Conservation (phyloP, 192 early-diverging fungal genomes). For the Dispira parvispora region DNA sequence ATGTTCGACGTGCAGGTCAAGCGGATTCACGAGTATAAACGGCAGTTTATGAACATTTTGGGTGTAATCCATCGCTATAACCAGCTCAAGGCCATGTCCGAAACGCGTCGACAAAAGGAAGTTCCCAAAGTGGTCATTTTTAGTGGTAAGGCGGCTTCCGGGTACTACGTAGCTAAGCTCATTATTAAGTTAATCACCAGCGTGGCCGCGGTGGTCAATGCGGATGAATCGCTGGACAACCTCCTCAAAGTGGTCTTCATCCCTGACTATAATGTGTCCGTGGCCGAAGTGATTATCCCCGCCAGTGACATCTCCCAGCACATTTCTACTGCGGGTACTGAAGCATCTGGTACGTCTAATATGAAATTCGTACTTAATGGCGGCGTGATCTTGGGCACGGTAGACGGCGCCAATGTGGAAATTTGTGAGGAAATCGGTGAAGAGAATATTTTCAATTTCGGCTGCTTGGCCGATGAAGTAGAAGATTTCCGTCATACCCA, state of each 20-base stretch:
- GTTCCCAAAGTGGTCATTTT: conserved; percentile 80
- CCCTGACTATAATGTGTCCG: conserved; percentile 96
- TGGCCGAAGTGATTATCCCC: conserved; percentile 90
- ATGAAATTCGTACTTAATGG: conserved; percentile 99
- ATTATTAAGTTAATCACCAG: conserved; percentile 98
- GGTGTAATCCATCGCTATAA: conserved; percentile 89
- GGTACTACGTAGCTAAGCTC: conserved; percentile 97
- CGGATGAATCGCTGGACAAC: conserved; percentile 60
- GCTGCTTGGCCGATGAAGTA: conserved; percentile 74
- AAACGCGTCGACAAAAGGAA: conserved; percentile 41
- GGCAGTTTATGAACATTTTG: conserved; percentile 98
- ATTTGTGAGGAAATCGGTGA: conserved; percentile 92
- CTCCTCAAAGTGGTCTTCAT: conserved; percentile 93
- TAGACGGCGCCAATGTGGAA: conserved; percentile 98
- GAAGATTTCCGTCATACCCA: conserved; percentile 88
- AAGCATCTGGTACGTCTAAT: conserved; percentile 97
- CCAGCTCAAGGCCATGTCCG: conserved; percentile 59
- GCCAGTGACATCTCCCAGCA: conserved; percentile 99
- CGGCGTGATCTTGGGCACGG: conserved; percentile 91
- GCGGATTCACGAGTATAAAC: conserved; percentile 99
- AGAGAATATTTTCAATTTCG: conserved; percentile 98
- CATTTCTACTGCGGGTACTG: conserved; percentile 97
- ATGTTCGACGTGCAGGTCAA: conserved; percentile 97
- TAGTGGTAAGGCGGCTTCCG: conserved; percentile 92
- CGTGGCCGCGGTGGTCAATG: conserved; percentile 76